Percentiles rank a stretch among this genome's conserved stretches.
Evolutionary conservation across 2,329 filamentous ascomycete genomes (phyloP).

Genomic region (Amylocarpus encephaloides): DNA sequence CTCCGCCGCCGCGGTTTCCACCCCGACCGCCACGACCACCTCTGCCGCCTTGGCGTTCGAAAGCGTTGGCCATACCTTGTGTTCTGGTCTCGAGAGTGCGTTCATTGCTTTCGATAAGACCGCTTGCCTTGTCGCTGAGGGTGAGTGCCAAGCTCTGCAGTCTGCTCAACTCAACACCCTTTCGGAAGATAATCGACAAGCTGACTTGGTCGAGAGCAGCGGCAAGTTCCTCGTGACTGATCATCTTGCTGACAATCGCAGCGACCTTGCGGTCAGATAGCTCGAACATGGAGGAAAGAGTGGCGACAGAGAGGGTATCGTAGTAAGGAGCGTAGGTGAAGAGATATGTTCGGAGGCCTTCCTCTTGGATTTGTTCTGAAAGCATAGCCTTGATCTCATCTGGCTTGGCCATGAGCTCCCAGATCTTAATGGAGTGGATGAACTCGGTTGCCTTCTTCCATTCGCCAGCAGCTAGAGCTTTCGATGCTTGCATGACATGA

Average conservation of each 20-base stretch:
- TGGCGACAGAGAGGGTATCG: conserved; percentile 84
- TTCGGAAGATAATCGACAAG: conserved; percentile 95
- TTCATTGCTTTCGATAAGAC: conserved; percentile 95
- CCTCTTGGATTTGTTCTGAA: conserved; percentile 95
- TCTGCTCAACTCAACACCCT: conserved; percentile 95
- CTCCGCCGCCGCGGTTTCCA: conserved; percentile 53
- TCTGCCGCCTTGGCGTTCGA: conserved; percentile 83
- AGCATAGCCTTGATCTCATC: conserved; percentile 97
- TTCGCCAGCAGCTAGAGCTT: conserved; percentile 91
- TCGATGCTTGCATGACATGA: conserved; percentile 98
- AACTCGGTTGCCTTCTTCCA: conserved; percentile 96
- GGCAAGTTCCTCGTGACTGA: conserved; percentile 95
- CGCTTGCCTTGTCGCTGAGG: conserved; percentile 91
- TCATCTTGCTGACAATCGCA: conserved; percentile 98
- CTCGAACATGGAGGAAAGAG: conserved; percentile 91
- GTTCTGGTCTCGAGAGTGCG: conserved; percentile 95
- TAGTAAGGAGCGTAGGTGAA: conserved; percentile 99
- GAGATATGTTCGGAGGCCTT: conserved; percentile 94
- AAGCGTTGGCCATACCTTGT: conserved; percentile 89
- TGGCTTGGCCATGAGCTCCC: conserved; percentile 91
- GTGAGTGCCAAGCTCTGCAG: conserved; percentile 93
- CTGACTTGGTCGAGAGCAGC: conserved; percentile 98
- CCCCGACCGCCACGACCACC: conserved; percentile 52
- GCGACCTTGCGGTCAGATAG: conserved; percentile 83
- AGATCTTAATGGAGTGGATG: conserved; percentile 98